Evolutionary conservation across 2,329 filamentous ascomycete genomes (phyloP).

Genomic region (Aspergillus unguis): DNA sequence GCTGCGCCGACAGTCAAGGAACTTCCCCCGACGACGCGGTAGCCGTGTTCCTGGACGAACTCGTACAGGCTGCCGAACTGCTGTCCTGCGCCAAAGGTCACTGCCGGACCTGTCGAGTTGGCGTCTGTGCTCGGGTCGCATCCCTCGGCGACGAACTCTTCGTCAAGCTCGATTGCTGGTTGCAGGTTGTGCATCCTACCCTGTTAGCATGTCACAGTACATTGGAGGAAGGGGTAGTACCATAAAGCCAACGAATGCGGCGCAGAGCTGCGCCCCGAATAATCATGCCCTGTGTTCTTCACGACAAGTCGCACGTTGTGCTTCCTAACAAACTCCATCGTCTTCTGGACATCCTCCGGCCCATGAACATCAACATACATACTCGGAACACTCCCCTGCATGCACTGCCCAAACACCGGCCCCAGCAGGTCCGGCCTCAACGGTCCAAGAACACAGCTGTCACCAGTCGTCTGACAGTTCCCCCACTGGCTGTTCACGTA

Average conservation of each 20-base stretch:
- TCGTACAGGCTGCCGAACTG: constrained; percentile 19
- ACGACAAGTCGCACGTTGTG: constrained; percentile 10
- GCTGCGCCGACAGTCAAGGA: constrained; percentile 14
- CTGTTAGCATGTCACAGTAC: no score
- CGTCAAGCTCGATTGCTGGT: constrained; percentile 15
- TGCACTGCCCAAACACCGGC: not conserved
- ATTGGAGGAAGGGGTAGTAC: no score
- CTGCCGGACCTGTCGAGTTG: constrained; percentile 6
- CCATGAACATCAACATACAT: constrained; percentile 12
- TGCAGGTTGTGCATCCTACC: constrained; percentile 14
- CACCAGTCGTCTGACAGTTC: constrained; percentile 9
- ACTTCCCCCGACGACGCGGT: constrained; percentile 15
- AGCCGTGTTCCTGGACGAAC: constrained; percentile 14
- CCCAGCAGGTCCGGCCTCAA: not conserved
- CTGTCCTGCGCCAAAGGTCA: constrained; percentile 20
- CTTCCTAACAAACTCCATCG: constrained; percentile 4
- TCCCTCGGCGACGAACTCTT: constrained; percentile 13
- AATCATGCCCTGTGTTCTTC: constrained; percentile 18
- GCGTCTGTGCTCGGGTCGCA: not conserved
- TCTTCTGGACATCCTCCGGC: constrained; percentile 12
- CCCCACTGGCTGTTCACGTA: constrained; percentile 11
- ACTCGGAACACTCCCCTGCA: constrained; percentile 12
- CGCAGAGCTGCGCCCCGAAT: constrained; percentile 12
- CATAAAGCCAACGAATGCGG: constrained; percentile 13
- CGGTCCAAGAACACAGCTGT: constrained; percentile 1